Percentiles rank a stretch among this genome's conserved stretches.
Evolutionary conservation across 2,329 filamentous ascomycete species (phyloP).

Genomic region (Rugonectria rugulosa): DNA sequence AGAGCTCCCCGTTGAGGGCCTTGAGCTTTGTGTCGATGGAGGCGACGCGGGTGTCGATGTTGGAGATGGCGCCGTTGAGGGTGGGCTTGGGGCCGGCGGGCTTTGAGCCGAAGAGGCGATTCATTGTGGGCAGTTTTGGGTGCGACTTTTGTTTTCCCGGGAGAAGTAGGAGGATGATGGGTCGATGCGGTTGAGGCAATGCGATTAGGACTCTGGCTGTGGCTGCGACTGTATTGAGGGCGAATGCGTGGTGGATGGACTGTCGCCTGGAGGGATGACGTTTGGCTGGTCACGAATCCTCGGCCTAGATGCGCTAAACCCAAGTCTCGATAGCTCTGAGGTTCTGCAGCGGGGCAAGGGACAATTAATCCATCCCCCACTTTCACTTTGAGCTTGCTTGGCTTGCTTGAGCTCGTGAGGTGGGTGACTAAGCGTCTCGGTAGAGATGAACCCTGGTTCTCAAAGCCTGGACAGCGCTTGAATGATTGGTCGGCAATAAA

Average conservation of each 20-base stretch:
- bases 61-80: slow-evolving; percentile 81
- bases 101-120: slow-evolving; percentile 92
- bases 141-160: no score
- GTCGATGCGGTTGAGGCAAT: background rate
- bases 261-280: slow-evolving; percentile 38
- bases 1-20: slow-evolving; percentile 88
- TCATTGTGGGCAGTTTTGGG: slow-evolving; percentile 67
- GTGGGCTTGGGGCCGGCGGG: slow-evolving; percentile 88
- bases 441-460: background rate
- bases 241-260: slow-evolving; percentile 2
- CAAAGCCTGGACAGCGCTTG: background rate
- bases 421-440: slow-evolving; percentile 16
- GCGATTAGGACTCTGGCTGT: no score
- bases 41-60: slow-evolving; percentile 84
- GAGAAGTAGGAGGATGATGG: background rate
- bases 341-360: slow-evolving; percentile 17
- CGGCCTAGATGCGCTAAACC: no score
- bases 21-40: slow-evolving; percentile 94
- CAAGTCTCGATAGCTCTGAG: no score
- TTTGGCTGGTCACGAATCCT: slow-evolving; percentile 28
- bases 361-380: slow-evolving; percentile 2
- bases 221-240: background rate
- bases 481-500: slow-evolving; percentile 11
- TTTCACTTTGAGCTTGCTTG: no score
- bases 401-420: background rate